phyloP scores from a whole-genome alignment of 2,329 filamentous ascomycete genomes.

The Penicillium sp. region DNA sequence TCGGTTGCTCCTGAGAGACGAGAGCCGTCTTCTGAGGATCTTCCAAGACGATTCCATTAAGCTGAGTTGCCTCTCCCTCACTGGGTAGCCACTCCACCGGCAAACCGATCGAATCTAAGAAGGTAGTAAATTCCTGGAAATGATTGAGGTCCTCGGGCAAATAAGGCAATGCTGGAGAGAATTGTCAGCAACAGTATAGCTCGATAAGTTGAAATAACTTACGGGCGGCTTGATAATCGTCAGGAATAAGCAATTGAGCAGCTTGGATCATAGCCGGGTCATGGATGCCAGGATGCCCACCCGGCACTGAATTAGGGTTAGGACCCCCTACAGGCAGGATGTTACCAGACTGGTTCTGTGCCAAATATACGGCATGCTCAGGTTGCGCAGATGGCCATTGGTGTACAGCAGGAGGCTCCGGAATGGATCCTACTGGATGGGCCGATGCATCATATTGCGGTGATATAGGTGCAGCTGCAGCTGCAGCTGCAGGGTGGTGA shows the following conservation, averaged over 20 bases:
- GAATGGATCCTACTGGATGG: slow-evolving; percentile 22
- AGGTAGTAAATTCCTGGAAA: slow-evolving; percentile 37
- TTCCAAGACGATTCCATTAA: slow-evolving; percentile 22
- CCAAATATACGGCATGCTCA: slow-evolving; percentile 24
- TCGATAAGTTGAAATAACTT: slow-evolving; percentile 6
- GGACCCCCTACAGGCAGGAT: slow-evolving; percentile 18
- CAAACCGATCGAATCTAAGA: slow-evolving; percentile 34
- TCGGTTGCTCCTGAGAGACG: slow-evolving; percentile 20
- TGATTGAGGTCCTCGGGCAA: slow-evolving; percentile 33
- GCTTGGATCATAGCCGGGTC: slow-evolving; percentile 40
- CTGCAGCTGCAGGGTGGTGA: slow-evolving; percentile 15
- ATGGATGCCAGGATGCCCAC: slow-evolving; percentile 24
- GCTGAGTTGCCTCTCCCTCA: slow-evolving; percentile 24
- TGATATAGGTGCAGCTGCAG: slow-evolving; percentile 15
- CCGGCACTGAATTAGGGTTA: slow-evolving; percentile 12
- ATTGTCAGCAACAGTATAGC: slow-evolving; percentile 3
- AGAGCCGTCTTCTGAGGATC: slow-evolving; percentile 21
- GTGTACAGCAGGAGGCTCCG: slow-evolving; percentile 19
- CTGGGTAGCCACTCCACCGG: slow-evolving; percentile 33
- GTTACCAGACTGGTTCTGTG: slow-evolving; percentile 16
- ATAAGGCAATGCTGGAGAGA: slow-evolving; percentile 26
- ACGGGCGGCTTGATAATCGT: slow-evolving; percentile 26
- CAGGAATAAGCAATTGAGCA: slow-evolving; percentile 32
- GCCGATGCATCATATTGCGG: slow-evolving; percentile 22
- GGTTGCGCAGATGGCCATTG: slow-evolving; percentile 28